phyloP scores from a whole-genome alignment of 2,329 filamentous ascomycete genomes.

The Penicillium sp. region DNA sequence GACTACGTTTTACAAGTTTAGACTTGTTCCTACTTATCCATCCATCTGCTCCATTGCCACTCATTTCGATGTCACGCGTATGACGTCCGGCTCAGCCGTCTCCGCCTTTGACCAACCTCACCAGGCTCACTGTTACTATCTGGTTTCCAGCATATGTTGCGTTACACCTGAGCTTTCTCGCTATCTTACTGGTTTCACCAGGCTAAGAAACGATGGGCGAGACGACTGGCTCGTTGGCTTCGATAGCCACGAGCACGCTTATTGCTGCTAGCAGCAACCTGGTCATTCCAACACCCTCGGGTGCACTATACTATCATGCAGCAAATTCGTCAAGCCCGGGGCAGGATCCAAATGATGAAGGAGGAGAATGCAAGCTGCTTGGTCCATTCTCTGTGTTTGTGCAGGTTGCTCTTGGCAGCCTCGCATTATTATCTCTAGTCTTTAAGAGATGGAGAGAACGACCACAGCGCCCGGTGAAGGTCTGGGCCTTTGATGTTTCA shows the following conservation, averaged over 20 bases:
- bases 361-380: slow-evolving; percentile 79
- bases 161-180: neutral
- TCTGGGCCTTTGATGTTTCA: slow-evolving; percentile 96
- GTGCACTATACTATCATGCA: slow-evolving; percentile 19
- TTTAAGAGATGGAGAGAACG: slow-evolving; percentile 91
- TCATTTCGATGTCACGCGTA: slow-evolving; percentile 4
- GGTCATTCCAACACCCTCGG: slow-evolving; percentile 19
- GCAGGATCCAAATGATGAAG: slow-evolving; percentile 45
- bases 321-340: slow-evolving; percentile 18
- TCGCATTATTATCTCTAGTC: slow-evolving; percentile 82
- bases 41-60: neutral
- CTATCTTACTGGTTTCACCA: neutral
- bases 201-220: slow-evolving; percentile 8
- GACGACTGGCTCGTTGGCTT: slow-evolving; percentile 12
- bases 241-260: slow-evolving; percentile 13
- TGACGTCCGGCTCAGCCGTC: slow-evolving; percentile 1
- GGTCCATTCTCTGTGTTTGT: slow-evolving; percentile 89
- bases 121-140: neutral
- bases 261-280: slow-evolving; percentile 8
- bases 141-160: neutral
- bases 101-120: slow-evolving; percentile 6
- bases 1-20: neutral
- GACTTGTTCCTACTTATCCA: neutral
- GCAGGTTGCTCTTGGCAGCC: slow-evolving; percentile 77
- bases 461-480: slow-evolving; percentile 86